Base-by-base conservation (phyloP, 768 basidiomycete species). In the Pleurotus eryngii region DNA sequence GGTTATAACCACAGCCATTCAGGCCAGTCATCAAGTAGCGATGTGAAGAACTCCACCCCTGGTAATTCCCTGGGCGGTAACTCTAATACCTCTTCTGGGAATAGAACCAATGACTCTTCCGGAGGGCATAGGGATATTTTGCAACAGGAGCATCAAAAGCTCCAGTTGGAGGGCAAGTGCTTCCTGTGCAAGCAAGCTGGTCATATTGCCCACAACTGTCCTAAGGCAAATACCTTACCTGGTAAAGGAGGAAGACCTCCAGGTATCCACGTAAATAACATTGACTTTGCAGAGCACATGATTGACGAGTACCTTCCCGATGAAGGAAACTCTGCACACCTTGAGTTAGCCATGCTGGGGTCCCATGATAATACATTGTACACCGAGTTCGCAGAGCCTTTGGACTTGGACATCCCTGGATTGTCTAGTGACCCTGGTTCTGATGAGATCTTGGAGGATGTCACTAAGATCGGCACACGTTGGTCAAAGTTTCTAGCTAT, bases 131-230 rank as follows among this genome's bases (percentile, higher is more conserved):
- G 54, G 3, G 38, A 24, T 4, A 47, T 61, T 56, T 30, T 22
- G 0, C 51, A 30, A 17, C 60, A 64, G n/a, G 63, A 65, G 5
- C 5, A 7, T 1, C 46, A 22, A 2, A 17, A 24, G 5, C 46
- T 59, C 5, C 46, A 58, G 6, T 62, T 63, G 4, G 60, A 64
- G 39, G 67, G 68, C n/a, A 59, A 63, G 8, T 74, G 72, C 58
- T 72, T 68, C 38, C 58, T 49, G 5, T 74, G 72, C 56, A 57
- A 62, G 8, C 59, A 67, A 37, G 3, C 57, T 0, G 69, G 70
- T 1, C 71, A 74, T 59, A 55, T 68, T 3, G 58, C 65, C 3
- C 22, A 67, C 1, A 65, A 73, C 40, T 74, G 72, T 43, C 70
- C 70, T 11, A 51, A 63, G 18, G 59, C 56, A 2, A 68, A 59